Base-by-base conservation (phyloP, 2,329 filamentous ascomycete genomes). In the Chaetoscypha palmicola region DNA sequence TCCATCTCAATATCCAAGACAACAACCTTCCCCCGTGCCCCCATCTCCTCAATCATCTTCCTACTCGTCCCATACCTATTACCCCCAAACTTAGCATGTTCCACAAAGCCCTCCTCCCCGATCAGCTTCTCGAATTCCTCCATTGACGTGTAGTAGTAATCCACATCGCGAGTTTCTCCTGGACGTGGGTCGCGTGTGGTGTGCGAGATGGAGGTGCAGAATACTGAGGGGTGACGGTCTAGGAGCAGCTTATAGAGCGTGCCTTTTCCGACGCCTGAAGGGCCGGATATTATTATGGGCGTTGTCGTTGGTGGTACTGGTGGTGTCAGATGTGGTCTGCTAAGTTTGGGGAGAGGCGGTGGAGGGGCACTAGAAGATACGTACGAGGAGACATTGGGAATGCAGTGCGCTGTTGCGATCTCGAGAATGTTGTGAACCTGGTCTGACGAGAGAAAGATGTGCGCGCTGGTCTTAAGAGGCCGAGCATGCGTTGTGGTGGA, bases 1-100 rank as follows among this genome's bases (percentile, higher is more conserved):
- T 95, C 89, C 87, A 96, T 95, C 73, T 96, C 91, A 62, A 96
- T 97, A 64, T 97, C 91, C 55, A 96, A 70, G 37, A 96, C 80
- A 49, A 90, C 91, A 32, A 89, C 78, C 58, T 74, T 75, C 14
- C 81, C 83, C 67, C 81, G 78, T 48, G 77, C 75, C 2, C 76
- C 76, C 63, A 90, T 81, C 58, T 86, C 79, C 64, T 82, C 76
- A 51, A 95, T 87, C 21, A 87, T 87, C 65, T 75, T 72, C 60
- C 87, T 81, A 62, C 79, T 86, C 4, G 89, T 95, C 45, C 90
- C 90, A 67, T 96, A 96, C 60, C 79, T 71, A 68, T 96, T 95
- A 43, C 79, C 81, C 31, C 88, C 81, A 64, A 95, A 96, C 63
- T 83, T 71, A 43, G 90, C 90, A 69, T 68, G 76, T 72, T 96